Base-by-base conservation (phyloP, 768 basidiomycete genomes). In the Vararia minispora region DNA sequence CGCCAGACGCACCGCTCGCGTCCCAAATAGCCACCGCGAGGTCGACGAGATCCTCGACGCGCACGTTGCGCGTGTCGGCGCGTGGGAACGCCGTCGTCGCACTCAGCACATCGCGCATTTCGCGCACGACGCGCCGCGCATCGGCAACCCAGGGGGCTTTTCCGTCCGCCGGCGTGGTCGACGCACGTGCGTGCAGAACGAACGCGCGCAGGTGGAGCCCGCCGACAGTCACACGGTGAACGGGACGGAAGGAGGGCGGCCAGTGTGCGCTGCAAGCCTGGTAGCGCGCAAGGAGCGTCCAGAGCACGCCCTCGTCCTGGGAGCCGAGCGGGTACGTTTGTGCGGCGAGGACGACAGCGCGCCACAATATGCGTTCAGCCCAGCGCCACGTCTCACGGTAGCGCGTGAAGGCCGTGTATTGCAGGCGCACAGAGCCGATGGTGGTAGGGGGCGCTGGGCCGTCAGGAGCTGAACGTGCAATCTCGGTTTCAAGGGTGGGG, bases 331-430 rank as follows among this genome's bases (percentile, higher is more conserved):
- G 56, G 33, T 59, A 62, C 0, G 60, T 58, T 11, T 68, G 67
- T 3, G 85, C 62, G 12, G 76, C 71, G 0, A 89, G 57, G 2
- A 84, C 61, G 29, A 85, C 68, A 2, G 77, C 78, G n/a, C 91
- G 72, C 64, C 84, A 83, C n/a, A 91, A 62, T 17, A 87, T 66
- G 14, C 77, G 69, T 49, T 94, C 88, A 3, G 74, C 65, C 84
- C 86, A 91, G 35, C 89, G 69, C 68, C 87, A 90, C 8, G 92
- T 66, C 50, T 97, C 91, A 6, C 82, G 79, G 39, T 83, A 76
- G 32, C 69, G 69, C 3, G 61, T 54, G 49, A 89, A 89, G 4
- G 76, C 65, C 2, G 70, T 59, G 30, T 66, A 67, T 39, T 66
- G 66, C n/a, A 62, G 51, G 44, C 58, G 65, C 5, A 61, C 61